These are phyloP conservation scores for Penicillium salamii DNA, from an alignment of 495 filamentous ascomycete species.

Conservation along the genomic window DNA sequence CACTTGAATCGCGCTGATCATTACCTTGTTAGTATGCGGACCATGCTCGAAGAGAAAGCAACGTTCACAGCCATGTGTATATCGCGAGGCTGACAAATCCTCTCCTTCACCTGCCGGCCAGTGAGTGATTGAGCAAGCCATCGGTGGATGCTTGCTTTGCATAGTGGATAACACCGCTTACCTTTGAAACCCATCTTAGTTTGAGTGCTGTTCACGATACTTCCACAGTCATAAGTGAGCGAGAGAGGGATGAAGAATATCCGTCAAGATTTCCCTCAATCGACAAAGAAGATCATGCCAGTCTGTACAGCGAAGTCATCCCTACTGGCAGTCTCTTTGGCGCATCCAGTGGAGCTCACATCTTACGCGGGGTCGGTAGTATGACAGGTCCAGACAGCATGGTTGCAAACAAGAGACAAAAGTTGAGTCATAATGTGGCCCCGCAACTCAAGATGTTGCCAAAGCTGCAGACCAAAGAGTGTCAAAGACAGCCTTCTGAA, in stretches of 20 bases:
- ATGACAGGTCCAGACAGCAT: background rate
- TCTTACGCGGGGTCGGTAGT: background rate
- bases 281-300: background rate
- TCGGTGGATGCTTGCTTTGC: no score
- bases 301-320: background rate
- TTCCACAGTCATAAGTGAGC: no score
- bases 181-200: no score
- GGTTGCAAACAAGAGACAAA: background rate
- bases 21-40: constrained; percentile 8
- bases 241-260: no score
- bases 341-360: constrained; percentile 3
- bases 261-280: background rate
- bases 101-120: background rate
- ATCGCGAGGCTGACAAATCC: background rate
- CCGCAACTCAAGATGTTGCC: background rate
- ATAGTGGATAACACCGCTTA: no score
- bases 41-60: constrained; percentile 12
- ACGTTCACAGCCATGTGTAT: constrained; percentile 1
- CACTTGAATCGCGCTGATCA: background rate
- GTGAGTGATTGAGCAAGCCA: background rate
- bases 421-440: no score
- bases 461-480: background rate
- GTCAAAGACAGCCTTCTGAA: background rate
- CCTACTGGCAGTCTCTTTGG: constrained; percentile 3
- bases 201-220: no score